Evolutionary conservation across 306 rosid species (phyloP).

Genomic region (Carpinus viminea): DNA sequence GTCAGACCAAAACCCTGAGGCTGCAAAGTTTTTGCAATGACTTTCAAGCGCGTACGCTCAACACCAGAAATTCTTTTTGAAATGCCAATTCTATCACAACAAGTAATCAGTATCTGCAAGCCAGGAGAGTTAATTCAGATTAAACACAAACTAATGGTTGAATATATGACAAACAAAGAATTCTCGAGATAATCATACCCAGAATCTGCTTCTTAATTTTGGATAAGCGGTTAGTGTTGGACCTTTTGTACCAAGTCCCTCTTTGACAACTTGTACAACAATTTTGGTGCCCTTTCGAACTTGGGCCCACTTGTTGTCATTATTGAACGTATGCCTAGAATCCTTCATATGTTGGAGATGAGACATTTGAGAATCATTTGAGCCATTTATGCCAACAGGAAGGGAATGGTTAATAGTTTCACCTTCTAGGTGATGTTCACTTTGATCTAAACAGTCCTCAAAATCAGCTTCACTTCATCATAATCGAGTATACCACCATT

Average conservation of each 20-base stretch:
- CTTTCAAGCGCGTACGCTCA: conserved; percentile 91
- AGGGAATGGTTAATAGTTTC: conserved; percentile 37
- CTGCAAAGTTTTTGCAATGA: conserved; percentile 90
- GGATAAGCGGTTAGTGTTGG: conserved; percentile 88
- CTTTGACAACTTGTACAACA: conserved; percentile 94
- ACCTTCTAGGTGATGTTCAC: conserved; percentile 52
- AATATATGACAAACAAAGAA: conserved; percentile 24
- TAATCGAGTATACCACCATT: conserved; percentile 59
- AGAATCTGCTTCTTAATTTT: conserved; percentile 89
- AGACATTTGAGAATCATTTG: conserved; percentile 46
- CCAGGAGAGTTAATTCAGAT: conserved; percentile 38
- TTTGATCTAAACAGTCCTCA: conserved; percentile 64
- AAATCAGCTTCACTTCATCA: conserved; percentile 66
- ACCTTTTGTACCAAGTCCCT: conserved; percentile 90
- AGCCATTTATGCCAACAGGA: conserved; percentile 47
- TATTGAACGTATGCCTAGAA: conserved; percentile 24
- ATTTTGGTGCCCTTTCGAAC: conserved; percentile 91
- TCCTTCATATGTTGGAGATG: conserved; percentile 50
- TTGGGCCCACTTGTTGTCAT: conserved; percentile 67
- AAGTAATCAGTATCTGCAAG: conserved; percentile 68
- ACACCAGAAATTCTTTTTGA: conserved; percentile 76
- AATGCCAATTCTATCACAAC: conserved; percentile 78
- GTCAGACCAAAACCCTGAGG: conserved; percentile 96
- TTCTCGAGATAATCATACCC: conserved; percentile 51
- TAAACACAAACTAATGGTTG: conserved; percentile 12